Conservation (phyloP, 352 stramenopile species). For the Globisporangium emineosum region DNA sequence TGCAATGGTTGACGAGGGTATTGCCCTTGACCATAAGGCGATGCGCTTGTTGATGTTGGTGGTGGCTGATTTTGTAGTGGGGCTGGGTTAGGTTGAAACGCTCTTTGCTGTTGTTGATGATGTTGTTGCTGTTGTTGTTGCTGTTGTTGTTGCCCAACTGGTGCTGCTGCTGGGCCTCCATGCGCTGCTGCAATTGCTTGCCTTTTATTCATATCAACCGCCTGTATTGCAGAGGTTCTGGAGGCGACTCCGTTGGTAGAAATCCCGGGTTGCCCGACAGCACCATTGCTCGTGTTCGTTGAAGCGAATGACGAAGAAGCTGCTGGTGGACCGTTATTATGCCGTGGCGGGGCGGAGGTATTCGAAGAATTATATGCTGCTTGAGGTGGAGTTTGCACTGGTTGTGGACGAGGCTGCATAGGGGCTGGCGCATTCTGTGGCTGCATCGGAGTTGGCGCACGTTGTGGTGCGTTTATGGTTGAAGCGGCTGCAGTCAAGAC, state of each 20-base stretch:
- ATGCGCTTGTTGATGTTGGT: conserved; percentile 14
- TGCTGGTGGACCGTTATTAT: not conserved
- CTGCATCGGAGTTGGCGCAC: not conserved
- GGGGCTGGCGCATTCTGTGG: not conserved
- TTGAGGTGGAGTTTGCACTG: conserved; percentile 8
- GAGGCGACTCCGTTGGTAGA: conserved; percentile 23
- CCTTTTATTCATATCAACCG: conserved; percentile 23
- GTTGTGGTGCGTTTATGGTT: not conserved
- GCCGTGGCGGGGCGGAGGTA: conserved; percentile 2
- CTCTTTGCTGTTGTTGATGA: conserved; percentile 19
- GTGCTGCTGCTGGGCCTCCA: conserved; percentile 10
- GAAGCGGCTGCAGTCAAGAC: conserved; percentile 7
- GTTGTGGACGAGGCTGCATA: conserved; percentile 4
- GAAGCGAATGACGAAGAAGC: conserved; percentile 6
- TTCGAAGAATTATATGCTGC: conserved; percentile 1
- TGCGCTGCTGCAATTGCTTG: conserved; percentile 15
- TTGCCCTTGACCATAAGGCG: conserved; percentile 11
- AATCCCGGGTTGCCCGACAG: conserved; percentile 15
- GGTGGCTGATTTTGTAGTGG: conserved; percentile 1
- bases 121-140: conserved; percentile 17
- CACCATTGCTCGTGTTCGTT: not conserved
- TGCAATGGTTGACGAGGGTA: conserved; percentile 21
- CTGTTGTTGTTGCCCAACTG: conserved; percentile 16
- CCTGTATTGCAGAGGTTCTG: conserved; percentile 33
- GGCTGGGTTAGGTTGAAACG: conserved; percentile 8